Percentiles rank a stretch among this genome's conserved stretches.
Evolutionary conservation across 805 yeast genomes (phyloP).

Genomic region (Yamadazyma philogaea): DNA sequence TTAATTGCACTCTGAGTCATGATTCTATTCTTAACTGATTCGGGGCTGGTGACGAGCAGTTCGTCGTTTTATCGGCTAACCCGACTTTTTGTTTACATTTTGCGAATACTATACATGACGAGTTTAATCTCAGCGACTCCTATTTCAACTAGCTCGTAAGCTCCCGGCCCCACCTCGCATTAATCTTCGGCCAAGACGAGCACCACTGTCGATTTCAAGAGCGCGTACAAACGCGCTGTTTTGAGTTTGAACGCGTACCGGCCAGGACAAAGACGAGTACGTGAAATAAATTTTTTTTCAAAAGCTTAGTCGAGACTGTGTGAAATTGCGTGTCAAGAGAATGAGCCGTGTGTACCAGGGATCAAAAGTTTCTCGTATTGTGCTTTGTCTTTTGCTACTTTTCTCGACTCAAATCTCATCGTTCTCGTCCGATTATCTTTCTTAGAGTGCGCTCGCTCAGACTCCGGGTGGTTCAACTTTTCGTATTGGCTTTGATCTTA

Average conservation of each 20-base stretch:
- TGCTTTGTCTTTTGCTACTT: neutral
- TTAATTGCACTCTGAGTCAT: too few relatives aligned
- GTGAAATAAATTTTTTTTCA: too few relatives aligned
- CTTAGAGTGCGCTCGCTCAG: too few relatives aligned
- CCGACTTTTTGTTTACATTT: neutral
- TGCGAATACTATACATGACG: neutral
- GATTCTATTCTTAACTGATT: neutral
- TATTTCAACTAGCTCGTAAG: neutral
- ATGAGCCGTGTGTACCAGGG: too few relatives aligned
- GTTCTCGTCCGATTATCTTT: neutral
- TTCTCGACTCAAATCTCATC: neutral
- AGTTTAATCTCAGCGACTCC: neutral
- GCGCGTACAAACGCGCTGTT: neutral
- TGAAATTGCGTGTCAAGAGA: too few relatives aligned
- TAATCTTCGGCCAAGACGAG: too few relatives aligned
- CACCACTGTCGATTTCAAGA: too few relatives aligned
- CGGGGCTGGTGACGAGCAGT: neutral
- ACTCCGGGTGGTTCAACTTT: too few relatives aligned
- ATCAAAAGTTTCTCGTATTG: too few relatives aligned
- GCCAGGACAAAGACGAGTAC: too few relatives aligned
- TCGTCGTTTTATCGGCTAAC: neutral
- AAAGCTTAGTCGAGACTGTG: too few relatives aligned
- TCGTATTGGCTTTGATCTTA: neutral
- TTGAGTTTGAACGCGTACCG: neutral
- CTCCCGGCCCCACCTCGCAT: too few relatives aligned